Conservation (phyloP, 2,329 filamentous ascomycete genomes). For the Geosmithia putterillii region DNA sequence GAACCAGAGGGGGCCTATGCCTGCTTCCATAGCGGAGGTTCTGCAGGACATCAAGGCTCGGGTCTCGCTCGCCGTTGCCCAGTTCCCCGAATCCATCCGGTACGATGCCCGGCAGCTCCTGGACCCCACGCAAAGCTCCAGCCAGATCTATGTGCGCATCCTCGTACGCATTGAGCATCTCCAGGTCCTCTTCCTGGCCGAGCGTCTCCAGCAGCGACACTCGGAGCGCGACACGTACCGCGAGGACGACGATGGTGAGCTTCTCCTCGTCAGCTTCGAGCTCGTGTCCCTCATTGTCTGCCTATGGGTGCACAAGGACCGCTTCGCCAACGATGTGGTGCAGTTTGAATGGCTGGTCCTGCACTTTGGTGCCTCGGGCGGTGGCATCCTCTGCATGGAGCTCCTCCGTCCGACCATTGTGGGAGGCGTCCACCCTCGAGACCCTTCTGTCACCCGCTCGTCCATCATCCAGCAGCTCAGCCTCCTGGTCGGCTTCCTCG, state of each 20-base stretch:
- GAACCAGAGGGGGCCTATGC: too few species aligned
- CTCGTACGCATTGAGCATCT: slow-evolving; percentile 34
- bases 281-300: slow-evolving; percentile 30
- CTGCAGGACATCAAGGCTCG: slow-evolving; percentile 1
- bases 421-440: slow-evolving; percentile 10
- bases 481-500: slow-evolving; percentile 34
- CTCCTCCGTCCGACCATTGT: slow-evolving; percentile 26
- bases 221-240: slow-evolving; percentile 6
- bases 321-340: slow-evolving; percentile 21
- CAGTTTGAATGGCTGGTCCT: slow-evolving; percentile 35
- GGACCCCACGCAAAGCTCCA: slow-evolving; percentile 27
- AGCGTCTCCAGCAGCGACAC: slow-evolving; percentile 36
- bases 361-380: slow-evolving; percentile 32
- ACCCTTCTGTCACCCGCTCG: slow-evolving; percentile 23
- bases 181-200: slow-evolving; percentile 44
- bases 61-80: slow-evolving; percentile 20
- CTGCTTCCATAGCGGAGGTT: slow-evolving; percentile 7
- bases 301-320: slow-evolving; percentile 33
- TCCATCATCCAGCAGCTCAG: slow-evolving; percentile 36
- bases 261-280: slow-evolving; percentile 30
- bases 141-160: slow-evolving; percentile 26
- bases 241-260: slow-evolving; percentile 21
- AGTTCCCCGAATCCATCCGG: slow-evolving; percentile 33
- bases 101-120: slow-evolving; percentile 37
- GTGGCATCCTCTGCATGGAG: slow-evolving; percentile 32